Base-by-base conservation (phyloP, 768 basidiomycete genomes). In the Lentinula boryana region DNA sequence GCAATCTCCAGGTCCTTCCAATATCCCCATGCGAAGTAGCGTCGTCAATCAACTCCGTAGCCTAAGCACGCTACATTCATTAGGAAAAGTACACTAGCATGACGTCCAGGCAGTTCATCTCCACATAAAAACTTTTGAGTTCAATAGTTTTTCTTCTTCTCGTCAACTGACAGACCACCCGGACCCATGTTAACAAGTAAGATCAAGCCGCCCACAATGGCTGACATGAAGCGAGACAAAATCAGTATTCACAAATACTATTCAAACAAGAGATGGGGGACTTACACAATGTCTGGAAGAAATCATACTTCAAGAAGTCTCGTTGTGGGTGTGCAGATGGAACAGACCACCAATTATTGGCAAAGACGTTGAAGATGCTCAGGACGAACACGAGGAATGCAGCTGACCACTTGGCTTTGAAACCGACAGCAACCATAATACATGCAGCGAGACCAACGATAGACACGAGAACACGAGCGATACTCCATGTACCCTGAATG, bases 281-380 rank as follows among this genome's bases (percentile, higher is more conserved):
- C 81, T 58, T 63, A 83, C 80, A 97, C 36, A 97, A 81, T 35
- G 95, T 98, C 76, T 98, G 95, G 90, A 97, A 98, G 79, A 99
- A 99, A 76, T 99, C 97, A 69, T 98, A 95, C 91, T 98, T 98
- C 69, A 98, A 84, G 87, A 98, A 99, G 71, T 99, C 97, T 27
- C 95, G 84, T 69, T 95, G 93, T 64, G 96, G 96, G 73, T 98
- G 97, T 48, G 87, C 85, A 49, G 87, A 84, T 72, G 94, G 88
- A 23, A 98, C 87, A 66, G 84, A 87, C 96, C 96, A 99, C 91
- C 92, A 99, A 76, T 98, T 97, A 81, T 99, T 99, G 74, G 91
- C 92, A 68, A 96, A 92, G 36, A 96, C 94, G 71, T 99, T 99
- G 87, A 98, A 98, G 67, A 93, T 73, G 70, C 91, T 93, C 68